A percentile compares a stretch with the other conserved stretches of the same genome.
Evolutionary conservation across 257 asterid species (phyloP).

Genomic region (Eustoma russellianum): DNA sequence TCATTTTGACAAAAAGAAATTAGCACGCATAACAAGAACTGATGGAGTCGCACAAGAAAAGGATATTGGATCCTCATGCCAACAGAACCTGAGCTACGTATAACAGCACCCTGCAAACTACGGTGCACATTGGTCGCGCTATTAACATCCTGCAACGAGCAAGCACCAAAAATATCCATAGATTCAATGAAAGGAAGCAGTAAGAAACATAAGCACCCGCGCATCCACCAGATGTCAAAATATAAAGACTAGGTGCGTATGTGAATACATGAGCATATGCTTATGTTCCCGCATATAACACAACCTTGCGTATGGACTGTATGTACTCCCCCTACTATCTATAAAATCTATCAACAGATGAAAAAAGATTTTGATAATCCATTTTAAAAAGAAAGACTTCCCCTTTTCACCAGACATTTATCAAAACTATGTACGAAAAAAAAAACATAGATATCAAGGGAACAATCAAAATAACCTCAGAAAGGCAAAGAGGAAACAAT

Average conservation of each 20-base stretch:
- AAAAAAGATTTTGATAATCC: too few species aligned
- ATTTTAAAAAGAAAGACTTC: too few species aligned
- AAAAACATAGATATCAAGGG: constrained; percentile 5
- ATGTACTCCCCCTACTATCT: too few species aligned
- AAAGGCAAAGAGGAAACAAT: constrained; percentile 4
- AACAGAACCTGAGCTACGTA: constrained; percentile 94
- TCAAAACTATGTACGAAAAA: too few species aligned
- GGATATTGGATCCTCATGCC: constrained; percentile 99
- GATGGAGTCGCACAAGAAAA: constrained; percentile 17
- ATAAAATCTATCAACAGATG: too few species aligned
- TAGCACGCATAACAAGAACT: not conserved
- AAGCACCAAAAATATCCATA: constrained; percentile 3
- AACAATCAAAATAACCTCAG: not conserved
- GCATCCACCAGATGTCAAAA: not conserved
- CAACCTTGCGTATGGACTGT: too few species aligned
- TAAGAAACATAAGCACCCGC: constrained; percentile 5
- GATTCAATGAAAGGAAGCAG: constrained; percentile 4
- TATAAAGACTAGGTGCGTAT: too few species aligned
- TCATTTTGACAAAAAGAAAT: not conserved
- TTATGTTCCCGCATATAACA: too few species aligned
- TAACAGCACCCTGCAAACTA: constrained; percentile 89
- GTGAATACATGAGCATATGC: too few species aligned
- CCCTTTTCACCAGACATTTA: too few species aligned
- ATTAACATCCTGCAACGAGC: constrained; percentile 62
- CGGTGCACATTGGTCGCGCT: constrained; percentile 89